Evolutionary conservation across 345 rosid genomes (phyloP).

Genomic region (Dovyalis caffra): DNA sequence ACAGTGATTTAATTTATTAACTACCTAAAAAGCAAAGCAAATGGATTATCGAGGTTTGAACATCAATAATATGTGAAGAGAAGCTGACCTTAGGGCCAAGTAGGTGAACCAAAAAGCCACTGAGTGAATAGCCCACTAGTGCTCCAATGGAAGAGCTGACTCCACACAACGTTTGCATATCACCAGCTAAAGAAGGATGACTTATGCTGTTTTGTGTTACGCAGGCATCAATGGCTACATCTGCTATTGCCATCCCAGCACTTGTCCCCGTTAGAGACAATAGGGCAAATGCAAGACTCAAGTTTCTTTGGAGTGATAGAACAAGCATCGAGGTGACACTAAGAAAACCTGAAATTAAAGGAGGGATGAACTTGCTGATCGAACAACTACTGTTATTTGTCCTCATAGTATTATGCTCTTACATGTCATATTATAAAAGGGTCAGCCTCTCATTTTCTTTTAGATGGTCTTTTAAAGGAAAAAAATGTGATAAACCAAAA

Average conservation of each 20-base stretch:
- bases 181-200: conserved; percentile 66
- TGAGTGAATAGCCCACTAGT: conserved; percentile 56
- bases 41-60: neutral
- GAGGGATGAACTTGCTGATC: neutral
- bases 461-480: neutral
- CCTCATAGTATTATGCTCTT: neutral
- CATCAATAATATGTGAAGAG: neutral
- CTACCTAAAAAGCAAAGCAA: neutral
- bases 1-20: no score
- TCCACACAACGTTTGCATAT: conserved; percentile 79
- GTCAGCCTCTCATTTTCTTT: neutral
- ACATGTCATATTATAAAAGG: neutral
- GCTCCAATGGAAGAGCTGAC: conserved; percentile 63
- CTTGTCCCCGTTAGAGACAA: conserved; percentile 47
- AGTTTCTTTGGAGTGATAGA: conserved; percentile 44
- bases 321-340: conserved; percentile 50
- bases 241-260: conserved; percentile 66
- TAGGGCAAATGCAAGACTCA: conserved; percentile 52
- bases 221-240: conserved; percentile 76
- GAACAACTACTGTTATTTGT: neutral
- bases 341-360: conserved; percentile 43
- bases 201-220: conserved; percentile 59
- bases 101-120: conserved; percentile 61
- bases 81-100: conserved; percentile 53
- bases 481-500: neutral